phyloP scores from a whole-genome alignment of 306 rosid species.

The Cicer pinnatifidum region DNA sequence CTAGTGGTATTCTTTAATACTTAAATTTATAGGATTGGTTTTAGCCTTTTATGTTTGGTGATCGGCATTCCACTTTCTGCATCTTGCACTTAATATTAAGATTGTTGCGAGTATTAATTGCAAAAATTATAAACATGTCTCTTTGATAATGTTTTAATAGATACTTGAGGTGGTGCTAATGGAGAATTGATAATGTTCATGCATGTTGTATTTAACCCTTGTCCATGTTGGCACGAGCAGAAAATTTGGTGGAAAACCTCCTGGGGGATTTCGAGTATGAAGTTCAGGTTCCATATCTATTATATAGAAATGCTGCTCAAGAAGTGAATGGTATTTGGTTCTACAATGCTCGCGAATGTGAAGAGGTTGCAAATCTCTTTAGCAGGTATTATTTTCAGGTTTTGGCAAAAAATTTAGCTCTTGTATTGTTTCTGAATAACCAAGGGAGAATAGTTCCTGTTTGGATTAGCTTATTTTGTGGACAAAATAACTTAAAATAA shows the following conservation, averaged over 20 bases:
- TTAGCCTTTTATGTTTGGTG: conserved; percentile 36
- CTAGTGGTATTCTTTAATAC: conserved; percentile 27
- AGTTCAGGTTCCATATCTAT: conserved; percentile 65
- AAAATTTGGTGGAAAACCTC: conserved; percentile 71
- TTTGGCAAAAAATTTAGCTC: not conserved
- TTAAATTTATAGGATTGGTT: conserved; percentile 35
- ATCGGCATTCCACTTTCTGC: conserved; percentile 12
- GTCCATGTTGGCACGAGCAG: conserved; percentile 49
- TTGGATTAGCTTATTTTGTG: not conserved
- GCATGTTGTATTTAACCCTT: conserved; percentile 18
- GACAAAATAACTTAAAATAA: not conserved
- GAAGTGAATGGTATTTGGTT: conserved; percentile 78
- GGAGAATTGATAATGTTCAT: conserved; percentile 34
- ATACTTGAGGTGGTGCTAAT: conserved; percentile 32
- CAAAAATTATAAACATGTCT: conserved; percentile 16
- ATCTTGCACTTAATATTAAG: conserved; percentile 30
- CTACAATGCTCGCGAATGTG: conserved; percentile 62
- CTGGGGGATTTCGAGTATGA: conserved; percentile 71
- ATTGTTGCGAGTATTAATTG: conserved; percentile 30
- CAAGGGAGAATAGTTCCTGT: not conserved
- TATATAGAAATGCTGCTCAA: conserved; percentile 69
- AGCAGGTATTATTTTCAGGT: conserved; percentile 54
- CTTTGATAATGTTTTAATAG: conserved; percentile 8
- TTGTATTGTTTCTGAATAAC: conserved; percentile 14
- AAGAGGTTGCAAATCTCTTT: conserved; percentile 70